phyloP scores from a whole-genome alignment of 495 filamentous ascomycete genomes.

The Entonaema liquescens region DNA sequence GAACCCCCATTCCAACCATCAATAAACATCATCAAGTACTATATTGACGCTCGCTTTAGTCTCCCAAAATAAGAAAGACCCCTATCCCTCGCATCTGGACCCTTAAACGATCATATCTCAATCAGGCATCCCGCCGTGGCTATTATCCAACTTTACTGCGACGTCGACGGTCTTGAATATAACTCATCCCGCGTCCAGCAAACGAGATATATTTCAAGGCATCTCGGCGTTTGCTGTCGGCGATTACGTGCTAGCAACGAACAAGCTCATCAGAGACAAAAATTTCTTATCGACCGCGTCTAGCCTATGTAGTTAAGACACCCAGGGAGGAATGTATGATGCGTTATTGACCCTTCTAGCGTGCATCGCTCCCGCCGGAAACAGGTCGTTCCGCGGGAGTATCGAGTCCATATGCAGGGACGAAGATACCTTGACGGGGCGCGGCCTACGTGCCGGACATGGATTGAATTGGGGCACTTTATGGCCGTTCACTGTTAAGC shows the following conservation, averaged over 20 bases:
- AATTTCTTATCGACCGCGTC: slow-evolving; percentile 6
- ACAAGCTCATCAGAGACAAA: slow-evolving; percentile 13
- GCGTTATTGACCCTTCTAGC: slow-evolving; percentile 27
- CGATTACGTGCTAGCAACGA: slow-evolving; percentile 18
- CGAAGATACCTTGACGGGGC: slow-evolving; percentile 8
- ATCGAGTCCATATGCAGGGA: slow-evolving; percentile 30
- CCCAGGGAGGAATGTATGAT: slow-evolving; percentile 31
- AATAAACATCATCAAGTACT: not conserved
- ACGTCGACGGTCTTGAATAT: slow-evolving; percentile 7
- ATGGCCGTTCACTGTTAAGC: slow-evolving; percentile 2
- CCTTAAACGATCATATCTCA: not conserved
- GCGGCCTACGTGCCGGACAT: slow-evolving; percentile 13
- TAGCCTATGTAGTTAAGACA: too few relatives aligned
- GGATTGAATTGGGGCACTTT: slow-evolving; percentile 20
- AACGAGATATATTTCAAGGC: not conserved
- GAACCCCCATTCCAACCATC: not conserved
- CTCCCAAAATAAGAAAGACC: slow-evolving; percentile 4
- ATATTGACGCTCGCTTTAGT: not conserved
- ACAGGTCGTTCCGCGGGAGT: slow-evolving; percentile 33
- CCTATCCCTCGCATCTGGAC: slow-evolving; percentile 5
- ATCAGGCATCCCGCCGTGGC: slow-evolving; percentile 13
- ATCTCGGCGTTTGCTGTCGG: slow-evolving; percentile 2
- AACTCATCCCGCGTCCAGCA: slow-evolving; percentile 11
- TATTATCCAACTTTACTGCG: slow-evolving; percentile 16
- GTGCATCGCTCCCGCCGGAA: slow-evolving; percentile 36